Percentiles rank a stretch among this genome's conserved stretches.
Evolutionary conservation across 2,329 filamentous ascomycete species (phyloP).

Genomic region (Scolecobasidium constrictum): DNA sequence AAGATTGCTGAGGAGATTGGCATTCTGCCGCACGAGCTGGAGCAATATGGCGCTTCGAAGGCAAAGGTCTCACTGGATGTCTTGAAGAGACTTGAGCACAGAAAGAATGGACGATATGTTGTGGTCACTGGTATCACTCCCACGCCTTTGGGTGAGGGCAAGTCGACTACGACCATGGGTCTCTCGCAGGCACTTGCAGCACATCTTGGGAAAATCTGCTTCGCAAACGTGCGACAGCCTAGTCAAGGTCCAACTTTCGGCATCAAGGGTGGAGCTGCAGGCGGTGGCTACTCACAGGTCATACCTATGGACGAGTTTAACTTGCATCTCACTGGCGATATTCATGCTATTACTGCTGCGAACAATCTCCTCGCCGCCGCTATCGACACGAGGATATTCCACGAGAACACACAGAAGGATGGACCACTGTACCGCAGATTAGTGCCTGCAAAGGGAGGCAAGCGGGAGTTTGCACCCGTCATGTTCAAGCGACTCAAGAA

Average conservation of each 20-base stretch:
- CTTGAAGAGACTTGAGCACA: slow-evolving; percentile 74
- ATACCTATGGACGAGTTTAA: slow-evolving; percentile 99
- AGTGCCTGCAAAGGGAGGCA: slow-evolving; percentile 82
- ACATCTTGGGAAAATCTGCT: slow-evolving; percentile 76
- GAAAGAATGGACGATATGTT: slow-evolving; percentile 80
- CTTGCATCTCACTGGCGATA: slow-evolving; percentile 92
- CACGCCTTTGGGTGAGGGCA: slow-evolving; percentile 91
- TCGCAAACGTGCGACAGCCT: slow-evolving; percentile 94
- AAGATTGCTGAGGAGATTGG: slow-evolving; percentile 76
- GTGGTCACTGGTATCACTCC: slow-evolving; percentile 94
- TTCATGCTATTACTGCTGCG: slow-evolving; percentile 91
- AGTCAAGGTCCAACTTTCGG: slow-evolving; percentile 97
- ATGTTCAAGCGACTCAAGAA: slow-evolving; percentile 94
- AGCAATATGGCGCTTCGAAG: slow-evolving; percentile 92
- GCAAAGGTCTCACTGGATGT: slow-evolving; percentile 83
- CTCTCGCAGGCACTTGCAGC: slow-evolving; percentile 85
- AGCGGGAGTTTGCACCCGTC: slow-evolving; percentile 73
- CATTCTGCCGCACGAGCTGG: slow-evolving; percentile 77
- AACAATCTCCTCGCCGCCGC: slow-evolving; percentile 96
- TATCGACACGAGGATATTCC: slow-evolving; percentile 96
- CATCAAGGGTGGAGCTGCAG: slow-evolving; percentile 96
- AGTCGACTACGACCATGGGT: slow-evolving; percentile 96
- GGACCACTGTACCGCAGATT: slow-evolving; percentile 76
- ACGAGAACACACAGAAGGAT: slow-evolving; percentile 92
- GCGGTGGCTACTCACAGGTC: slow-evolving; percentile 96